Conservation (phyloP, 1,139 yeast genomes). For the Yamadazyma epiphylla region DNA sequence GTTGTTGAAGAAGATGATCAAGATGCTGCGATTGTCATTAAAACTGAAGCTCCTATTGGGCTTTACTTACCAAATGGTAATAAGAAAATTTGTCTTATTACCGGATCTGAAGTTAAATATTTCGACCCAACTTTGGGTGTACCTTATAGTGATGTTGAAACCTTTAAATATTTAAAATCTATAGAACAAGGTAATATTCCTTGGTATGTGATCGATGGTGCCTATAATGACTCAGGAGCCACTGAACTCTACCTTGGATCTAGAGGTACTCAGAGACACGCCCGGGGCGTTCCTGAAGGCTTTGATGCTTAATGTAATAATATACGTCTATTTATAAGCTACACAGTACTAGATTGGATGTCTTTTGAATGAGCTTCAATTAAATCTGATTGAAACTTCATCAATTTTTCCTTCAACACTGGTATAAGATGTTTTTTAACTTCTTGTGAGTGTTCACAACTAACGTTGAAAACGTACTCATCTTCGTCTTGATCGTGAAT, state of each 20-base stretch:
- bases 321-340: constrained; percentile 2
- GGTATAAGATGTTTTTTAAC: constrained; percentile 52
- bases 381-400: constrained; percentile 59
- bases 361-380: constrained; percentile 58
- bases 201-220: constrained; percentile 56
- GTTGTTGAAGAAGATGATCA: constrained; percentile 35
- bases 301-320: constrained; percentile 33
- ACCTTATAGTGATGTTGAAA: constrained; percentile 80
- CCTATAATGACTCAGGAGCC: constrained; percentile 56
- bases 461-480: constrained; percentile 55
- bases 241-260: constrained; percentile 55
- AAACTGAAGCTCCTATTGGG: constrained; percentile 72
- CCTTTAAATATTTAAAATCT: constrained; percentile 65
- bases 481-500: constrained; percentile 69
- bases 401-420: constrained; percentile 41
- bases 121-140: constrained; percentile 85
- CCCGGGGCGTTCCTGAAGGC: constrained; percentile 87
- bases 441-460: constrained; percentile 30
- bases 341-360: constrained; percentile 44
- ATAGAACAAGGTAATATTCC: constrained; percentile 63
- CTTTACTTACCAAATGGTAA: constrained; percentile 68
- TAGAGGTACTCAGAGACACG: constrained; percentile 53
- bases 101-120: constrained; percentile 77
- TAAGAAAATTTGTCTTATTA: constrained; percentile 68
- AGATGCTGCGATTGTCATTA: constrained; percentile 46